Percentiles rank a stretch among this genome's conserved stretches.
phyloP scores from a whole-genome alignment of 148 eudicot species.

The Selenicereus undatus region DNA sequence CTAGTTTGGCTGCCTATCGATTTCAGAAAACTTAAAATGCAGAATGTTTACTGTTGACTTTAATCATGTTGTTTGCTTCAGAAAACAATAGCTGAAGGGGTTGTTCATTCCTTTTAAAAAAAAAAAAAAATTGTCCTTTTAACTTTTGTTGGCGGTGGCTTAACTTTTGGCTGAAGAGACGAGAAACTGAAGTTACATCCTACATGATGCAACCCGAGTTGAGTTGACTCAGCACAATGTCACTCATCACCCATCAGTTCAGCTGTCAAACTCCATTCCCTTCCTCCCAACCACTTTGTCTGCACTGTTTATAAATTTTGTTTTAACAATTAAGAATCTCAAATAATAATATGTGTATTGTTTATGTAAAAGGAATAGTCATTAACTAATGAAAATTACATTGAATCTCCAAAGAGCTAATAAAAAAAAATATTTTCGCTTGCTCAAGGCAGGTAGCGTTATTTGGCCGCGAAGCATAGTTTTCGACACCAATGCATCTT shows the following conservation, averaged over 20 bases:
- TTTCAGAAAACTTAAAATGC: background rate
- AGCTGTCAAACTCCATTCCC: constrained; percentile 4
- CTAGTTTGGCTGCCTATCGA: background rate
- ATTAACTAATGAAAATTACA: no score
- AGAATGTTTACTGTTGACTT: no score
- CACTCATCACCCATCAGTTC: background rate
- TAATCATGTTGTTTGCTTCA: no score
- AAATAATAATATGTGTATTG: no score
- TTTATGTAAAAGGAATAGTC: no score
- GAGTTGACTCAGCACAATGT: background rate
- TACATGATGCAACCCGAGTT: background rate
- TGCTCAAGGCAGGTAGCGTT: no score
- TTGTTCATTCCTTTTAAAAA: background rate
- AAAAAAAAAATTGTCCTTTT: no score
- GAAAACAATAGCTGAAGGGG: no score
- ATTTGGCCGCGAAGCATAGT: no score
- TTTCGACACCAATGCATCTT: no score
- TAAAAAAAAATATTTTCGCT: no score
- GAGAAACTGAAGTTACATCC: background rate
- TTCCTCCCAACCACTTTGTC: background rate
- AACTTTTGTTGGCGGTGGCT: background rate
- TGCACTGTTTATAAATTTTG: background rate
- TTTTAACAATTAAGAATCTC: background rate
- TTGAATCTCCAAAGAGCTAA: no score
- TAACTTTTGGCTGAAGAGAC: constrained; percentile 1